These are phyloP conservation scores for Fusarium multiceps DNA, from an alignment of 2,329 filamentous ascomycete species.

Conservation along the genomic window DNA sequence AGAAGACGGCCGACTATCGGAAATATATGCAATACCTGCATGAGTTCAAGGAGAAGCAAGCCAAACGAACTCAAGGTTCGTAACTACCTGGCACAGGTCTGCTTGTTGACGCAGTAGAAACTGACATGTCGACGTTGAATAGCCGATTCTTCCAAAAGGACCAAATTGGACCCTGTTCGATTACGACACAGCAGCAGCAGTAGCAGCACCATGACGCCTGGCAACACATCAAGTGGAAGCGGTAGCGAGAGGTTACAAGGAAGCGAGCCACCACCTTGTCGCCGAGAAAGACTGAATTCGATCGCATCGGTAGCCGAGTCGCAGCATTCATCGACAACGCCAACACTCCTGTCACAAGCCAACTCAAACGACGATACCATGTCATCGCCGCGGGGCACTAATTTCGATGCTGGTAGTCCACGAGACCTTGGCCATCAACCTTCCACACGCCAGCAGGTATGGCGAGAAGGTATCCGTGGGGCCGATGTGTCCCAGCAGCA, in stretches of 20 bases:
- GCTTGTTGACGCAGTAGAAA: background rate
- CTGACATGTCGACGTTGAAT: conserved; percentile 7
- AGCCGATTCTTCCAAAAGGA: conserved; percentile 60
- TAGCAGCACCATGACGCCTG: conserved; percentile 52
- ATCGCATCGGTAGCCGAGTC: conserved; percentile 59
- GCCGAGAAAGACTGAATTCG: conserved; percentile 62
- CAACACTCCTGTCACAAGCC: conserved; percentile 50
- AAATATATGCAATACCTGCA: conserved; percentile 78
- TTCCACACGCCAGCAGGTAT: conserved; percentile 44
- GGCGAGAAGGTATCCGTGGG: conserved; percentile 43
- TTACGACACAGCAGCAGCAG: conserved; percentile 54
- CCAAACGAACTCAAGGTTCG: conserved; percentile 66
- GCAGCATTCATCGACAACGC: conserved; percentile 55
- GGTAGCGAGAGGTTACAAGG: conserved; percentile 60
- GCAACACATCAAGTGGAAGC: conserved; percentile 54
- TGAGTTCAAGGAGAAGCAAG: conserved; percentile 82
- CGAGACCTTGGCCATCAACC: conserved; percentile 45
- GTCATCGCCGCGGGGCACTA: conserved; percentile 56
- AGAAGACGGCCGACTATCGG: conserved; percentile 77
- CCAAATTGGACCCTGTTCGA: conserved; percentile 57
- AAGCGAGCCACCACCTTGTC: conserved; percentile 60
- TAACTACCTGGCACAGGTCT: conserved; percentile 15
- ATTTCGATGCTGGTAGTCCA: conserved; percentile 52
- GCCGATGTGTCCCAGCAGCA: conserved; percentile 46
- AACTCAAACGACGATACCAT: conserved; percentile 57